Evolutionary conservation across 352 stramenopile genomes (phyloP).

Genomic region (Pythium dissotocum): DNA sequence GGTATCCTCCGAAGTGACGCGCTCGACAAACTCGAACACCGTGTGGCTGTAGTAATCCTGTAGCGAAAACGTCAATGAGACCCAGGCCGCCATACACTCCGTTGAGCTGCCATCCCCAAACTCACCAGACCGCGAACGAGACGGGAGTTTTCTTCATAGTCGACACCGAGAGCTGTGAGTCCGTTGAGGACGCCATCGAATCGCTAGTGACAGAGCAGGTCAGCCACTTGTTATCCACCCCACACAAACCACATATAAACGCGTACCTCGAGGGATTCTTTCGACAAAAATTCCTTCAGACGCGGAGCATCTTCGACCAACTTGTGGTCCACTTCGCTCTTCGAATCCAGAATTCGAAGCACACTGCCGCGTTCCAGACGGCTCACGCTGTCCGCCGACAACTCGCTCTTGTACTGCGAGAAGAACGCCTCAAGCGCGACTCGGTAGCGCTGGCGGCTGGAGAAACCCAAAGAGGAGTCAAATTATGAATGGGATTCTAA

Average conservation of each 20-base stretch:
- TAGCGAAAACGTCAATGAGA: background rate
- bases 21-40: slow-evolving; percentile 88
- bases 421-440: slow-evolving; percentile 68
- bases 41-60: slow-evolving; percentile 91
- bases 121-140: slow-evolving; percentile 83
- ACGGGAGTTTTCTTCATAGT: slow-evolving; percentile 57
- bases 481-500: background rate
- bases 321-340: slow-evolving; percentile 67
- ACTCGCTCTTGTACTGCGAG: slow-evolving; percentile 50
- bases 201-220: slow-evolving; percentile 38
- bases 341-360: slow-evolving; percentile 87
- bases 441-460: slow-evolving; percentile 69
- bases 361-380: slow-evolving; percentile 81
- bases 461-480: background rate
- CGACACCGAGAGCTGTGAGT: slow-evolving; percentile 62
- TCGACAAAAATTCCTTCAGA: slow-evolving; percentile 65
- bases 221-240: background rate
- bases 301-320: slow-evolving; percentile 67
- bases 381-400: slow-evolving; percentile 77
- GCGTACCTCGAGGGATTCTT: slow-evolving; percentile 46
- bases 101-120: background rate
- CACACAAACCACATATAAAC: background rate
- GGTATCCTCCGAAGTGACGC: slow-evolving; percentile 5
- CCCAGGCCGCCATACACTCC: background rate
- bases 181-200: slow-evolving; percentile 64